Evolutionary conservation across 495 filamentous ascomycete species (phyloP), one percentile per base, ranked within the genome.

Genomic region (Paragyromitra xinjiangensis): DNA sequence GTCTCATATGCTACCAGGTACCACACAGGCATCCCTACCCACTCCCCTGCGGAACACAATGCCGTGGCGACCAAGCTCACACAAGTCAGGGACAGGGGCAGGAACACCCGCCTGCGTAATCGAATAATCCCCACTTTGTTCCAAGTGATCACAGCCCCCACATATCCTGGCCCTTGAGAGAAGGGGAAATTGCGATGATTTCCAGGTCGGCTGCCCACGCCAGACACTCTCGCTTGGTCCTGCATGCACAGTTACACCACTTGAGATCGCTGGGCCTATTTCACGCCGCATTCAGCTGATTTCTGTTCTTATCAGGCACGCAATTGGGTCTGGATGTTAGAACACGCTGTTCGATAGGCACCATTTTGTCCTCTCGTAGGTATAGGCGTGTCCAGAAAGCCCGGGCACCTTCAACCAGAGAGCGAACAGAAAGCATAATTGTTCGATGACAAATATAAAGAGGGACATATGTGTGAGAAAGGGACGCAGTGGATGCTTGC

Each of bases 131-230:
- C 39, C 58, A 69, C 73, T 9, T 48, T 64, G 16, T 45, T 48
- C 48, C 22, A 62, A 40, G 45, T 29, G n/a, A 22, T 34, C 29
- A 34, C 56, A 37, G 56, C 62, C 62, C 22, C 48, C 51, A 29
- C 71, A 73, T 29, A 59, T 39, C 61, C 34, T 40, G 50, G 8
- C 29, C 58, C 59, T 40, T 29, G 39, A 66, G n/a, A 34, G 61
- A 77, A 77, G 74, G 74, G 72, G 74, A 77, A 77, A 77, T 77
- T 77, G 62, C 61, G 39, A 76, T 76, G 58, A 64, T 76, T 76
- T 72, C 67, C 73, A 76, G 45, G 65, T 61, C 59, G 58, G 67
- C 12, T 56, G 34, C 56, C 45, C 48, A 22, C 72, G 65, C 55
- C 66, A 62, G 44, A 53, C 72, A 37, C 48, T 71, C 67, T 77